Conservation (phyloP, 176 grass and related monocot genomes). For the Triticum timopheevii region DNA sequence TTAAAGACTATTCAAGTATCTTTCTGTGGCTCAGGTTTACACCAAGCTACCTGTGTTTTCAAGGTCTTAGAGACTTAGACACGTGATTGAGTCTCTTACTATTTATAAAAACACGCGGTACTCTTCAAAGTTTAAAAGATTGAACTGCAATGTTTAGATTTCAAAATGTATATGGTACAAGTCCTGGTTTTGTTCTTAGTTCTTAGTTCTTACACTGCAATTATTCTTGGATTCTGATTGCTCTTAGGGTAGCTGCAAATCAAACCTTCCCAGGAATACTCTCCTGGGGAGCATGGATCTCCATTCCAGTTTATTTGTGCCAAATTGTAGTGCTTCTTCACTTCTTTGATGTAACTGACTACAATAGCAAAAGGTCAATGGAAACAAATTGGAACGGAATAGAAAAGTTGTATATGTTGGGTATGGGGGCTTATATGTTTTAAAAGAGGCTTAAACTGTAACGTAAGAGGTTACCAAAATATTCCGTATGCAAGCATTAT, state of each 20-base stretch:
- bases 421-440: too few species aligned
- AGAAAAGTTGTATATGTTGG: too few species aligned
- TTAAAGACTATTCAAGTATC: too few species aligned
- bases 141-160: too few species aligned
- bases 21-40: too few species aligned
- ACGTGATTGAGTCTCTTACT: too few species aligned
- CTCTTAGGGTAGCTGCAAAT: background rate
- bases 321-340: background rate
- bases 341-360: background rate
- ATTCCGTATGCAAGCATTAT: too few species aligned
- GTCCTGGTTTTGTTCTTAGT: background rate
- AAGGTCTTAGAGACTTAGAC: too few species aligned
- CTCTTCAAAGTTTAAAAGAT: too few species aligned
- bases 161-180: background rate
- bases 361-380: background rate
- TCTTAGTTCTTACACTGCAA: background rate
- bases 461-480: accelerated
- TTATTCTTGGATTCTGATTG: background rate
- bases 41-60: too few species aligned
- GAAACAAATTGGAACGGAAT: background rate
- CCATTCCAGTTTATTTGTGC: constrained; percentile 17
- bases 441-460: too few species aligned
- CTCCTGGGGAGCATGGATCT: constrained; percentile 24
- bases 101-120: too few species aligned
- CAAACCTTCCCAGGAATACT: constrained; percentile 25